These are phyloP conservation scores for Prunus fruticosa DNA, from an alignment of 306 rosid genomes.

Conservation along the genomic window DNA sequence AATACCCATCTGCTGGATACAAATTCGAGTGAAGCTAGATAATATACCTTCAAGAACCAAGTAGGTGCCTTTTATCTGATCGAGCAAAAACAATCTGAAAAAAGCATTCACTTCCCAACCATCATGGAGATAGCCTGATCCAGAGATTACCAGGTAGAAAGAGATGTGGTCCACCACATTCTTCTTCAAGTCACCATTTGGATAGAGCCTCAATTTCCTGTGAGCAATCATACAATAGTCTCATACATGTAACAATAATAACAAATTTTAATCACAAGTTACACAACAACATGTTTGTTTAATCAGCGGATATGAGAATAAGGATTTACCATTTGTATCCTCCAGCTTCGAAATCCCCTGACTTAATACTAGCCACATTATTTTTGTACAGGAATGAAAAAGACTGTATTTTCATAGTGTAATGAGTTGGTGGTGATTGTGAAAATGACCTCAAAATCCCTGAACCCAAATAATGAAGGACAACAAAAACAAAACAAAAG, in stretches of 20 bases:
- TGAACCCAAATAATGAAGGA: too few species aligned
- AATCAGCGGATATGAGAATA: not conserved
- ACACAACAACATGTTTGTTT: not conserved
- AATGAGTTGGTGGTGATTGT: constrained; percentile 45
- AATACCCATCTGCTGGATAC: too few species aligned
- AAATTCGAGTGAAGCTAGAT: too few species aligned
- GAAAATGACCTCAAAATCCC: constrained; percentile 29
- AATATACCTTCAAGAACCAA: constrained; percentile 39
- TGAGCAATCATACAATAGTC: too few species aligned
- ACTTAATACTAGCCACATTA: constrained; percentile 32
- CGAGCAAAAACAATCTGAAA: constrained; percentile 27
- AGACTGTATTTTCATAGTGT: constrained; percentile 35
- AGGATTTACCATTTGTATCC: constrained; percentile 55
- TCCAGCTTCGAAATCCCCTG: constrained; percentile 53
- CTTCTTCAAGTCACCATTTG: constrained; percentile 47
- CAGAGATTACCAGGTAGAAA: constrained; percentile 42
- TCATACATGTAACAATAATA: too few species aligned
- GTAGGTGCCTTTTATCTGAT: constrained; percentile 45
- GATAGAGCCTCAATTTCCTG: constrained; percentile 58
- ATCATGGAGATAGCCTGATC: constrained; percentile 22
- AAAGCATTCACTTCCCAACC: constrained; percentile 42
- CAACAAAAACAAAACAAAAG: too few species aligned
- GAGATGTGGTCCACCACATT: constrained; percentile 46
- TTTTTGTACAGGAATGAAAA: constrained; percentile 42
- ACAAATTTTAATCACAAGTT: too few species aligned